These are phyloP conservation scores for Mesembryanthemum crystallinum DNA, from an alignment of 148 eudicot genomes.

Conservation along the genomic window DNA sequence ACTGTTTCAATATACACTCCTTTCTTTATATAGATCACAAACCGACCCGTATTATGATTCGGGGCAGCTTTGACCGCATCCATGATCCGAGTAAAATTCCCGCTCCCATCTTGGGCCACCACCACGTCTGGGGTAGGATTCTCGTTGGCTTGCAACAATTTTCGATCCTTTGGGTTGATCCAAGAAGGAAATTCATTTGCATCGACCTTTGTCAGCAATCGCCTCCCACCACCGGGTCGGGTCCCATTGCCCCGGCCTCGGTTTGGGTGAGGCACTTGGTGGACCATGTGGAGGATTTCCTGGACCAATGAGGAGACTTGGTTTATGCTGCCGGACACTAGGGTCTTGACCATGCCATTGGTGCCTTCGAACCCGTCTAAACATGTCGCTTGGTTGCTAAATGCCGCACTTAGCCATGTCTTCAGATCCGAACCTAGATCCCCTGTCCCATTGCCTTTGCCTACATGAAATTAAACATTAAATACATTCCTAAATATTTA, in stretches of 20 bases:
- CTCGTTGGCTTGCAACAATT: constrained; percentile 43
- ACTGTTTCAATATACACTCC: constrained; percentile 76
- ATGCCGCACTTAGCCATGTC: constrained; percentile 73
- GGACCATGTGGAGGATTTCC: constrained; percentile 56
- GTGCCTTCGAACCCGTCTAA: constrained; percentile 80
- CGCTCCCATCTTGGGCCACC: constrained; percentile 70
- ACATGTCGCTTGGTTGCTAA: constrained; percentile 77
- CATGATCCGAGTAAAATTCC: constrained; percentile 49
- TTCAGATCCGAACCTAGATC: constrained; percentile 55
- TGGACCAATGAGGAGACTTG: constrained; percentile 53
- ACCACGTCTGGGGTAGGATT: constrained; percentile 38
- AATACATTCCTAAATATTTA: no score
- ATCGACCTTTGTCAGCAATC: constrained; percentile 2
- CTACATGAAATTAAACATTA: constrained; percentile 29
- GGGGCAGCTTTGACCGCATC: constrained; percentile 62
- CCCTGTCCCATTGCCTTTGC: constrained; percentile 62
- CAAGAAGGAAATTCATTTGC: constrained; percentile 51
- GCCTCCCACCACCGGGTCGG: constrained; percentile 28
- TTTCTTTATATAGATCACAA: constrained; percentile 63
- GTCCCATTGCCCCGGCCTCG: background rate
- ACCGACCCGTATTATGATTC: constrained; percentile 38
- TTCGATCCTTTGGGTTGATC: constrained; percentile 50
- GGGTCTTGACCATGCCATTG: constrained; percentile 37
- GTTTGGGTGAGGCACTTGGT: constrained; percentile 10
- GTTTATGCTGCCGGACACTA: constrained; percentile 49